Conservation (phyloP, 139 green algal species). For the Micractinium sp. region DNA sequence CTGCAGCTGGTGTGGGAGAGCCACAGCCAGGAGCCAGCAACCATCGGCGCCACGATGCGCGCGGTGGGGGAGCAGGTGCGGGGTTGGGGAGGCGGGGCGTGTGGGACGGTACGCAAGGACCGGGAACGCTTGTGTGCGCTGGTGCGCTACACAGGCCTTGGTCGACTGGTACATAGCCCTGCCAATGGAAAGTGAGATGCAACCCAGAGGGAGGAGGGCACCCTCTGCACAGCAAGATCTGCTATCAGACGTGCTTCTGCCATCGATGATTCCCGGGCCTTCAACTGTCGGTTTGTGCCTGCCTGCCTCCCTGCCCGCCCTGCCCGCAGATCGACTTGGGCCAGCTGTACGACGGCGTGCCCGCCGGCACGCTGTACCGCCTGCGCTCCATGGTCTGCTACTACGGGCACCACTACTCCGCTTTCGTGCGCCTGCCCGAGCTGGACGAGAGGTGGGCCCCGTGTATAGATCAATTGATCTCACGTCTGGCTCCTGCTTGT, state of each 20-base stretch:
- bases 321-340: constrained; percentile 23
- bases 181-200: too few species aligned
- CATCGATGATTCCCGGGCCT: too few species aligned
- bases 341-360: constrained; percentile 11
- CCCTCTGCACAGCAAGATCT: neutral
- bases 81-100: neutral
- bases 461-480: neutral
- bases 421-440: constrained; percentile 8
- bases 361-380: constrained; percentile 44
- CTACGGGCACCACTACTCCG: constrained; percentile 26
- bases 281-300: neutral
- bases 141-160: too few species aligned
- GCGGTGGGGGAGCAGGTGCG: constrained; percentile 19
- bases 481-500: neutral
- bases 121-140: neutral
- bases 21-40: neutral
- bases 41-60: constrained; percentile 9
- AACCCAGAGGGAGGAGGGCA: too few species aligned
- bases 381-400: constrained; percentile 25
- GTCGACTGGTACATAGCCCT: neutral
- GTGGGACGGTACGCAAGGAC: neutral
- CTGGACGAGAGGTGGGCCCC: constrained; percentile 47
- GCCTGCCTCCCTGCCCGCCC: neutral
- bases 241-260: too few species aligned
- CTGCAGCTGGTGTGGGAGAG: constrained; percentile 61